A percentile compares a stretch with the other conserved stretches of the same genome.
Evolutionary conservation across 2,329 filamentous ascomycete species (phyloP).

Genomic region (Penicillium crustosum): DNA sequence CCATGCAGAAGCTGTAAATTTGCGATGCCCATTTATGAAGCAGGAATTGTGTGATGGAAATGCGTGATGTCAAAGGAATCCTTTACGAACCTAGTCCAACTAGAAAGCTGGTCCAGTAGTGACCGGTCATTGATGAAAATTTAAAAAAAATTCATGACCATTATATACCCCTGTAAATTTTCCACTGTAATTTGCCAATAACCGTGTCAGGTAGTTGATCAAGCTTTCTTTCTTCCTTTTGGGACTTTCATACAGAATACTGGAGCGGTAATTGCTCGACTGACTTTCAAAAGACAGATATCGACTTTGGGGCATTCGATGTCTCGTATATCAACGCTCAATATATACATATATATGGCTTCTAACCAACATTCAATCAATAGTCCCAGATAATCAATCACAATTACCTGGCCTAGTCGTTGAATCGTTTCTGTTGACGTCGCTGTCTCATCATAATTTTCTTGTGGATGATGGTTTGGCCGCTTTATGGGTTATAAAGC

Average conservation of each 20-base stretch:
- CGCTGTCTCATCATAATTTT: background rate
- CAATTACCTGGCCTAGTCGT: background rate
- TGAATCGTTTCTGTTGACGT: background rate
- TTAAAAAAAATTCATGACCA: constrained; percentile 30
- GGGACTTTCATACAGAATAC: too few relatives aligned
- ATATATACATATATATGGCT: too few relatives aligned
- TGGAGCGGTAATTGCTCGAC: background rate
- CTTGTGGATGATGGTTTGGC: background rate
- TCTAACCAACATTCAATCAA: background rate
- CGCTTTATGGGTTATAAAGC: too few relatives aligned
- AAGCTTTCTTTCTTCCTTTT: background rate
- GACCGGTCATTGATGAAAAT: constrained; percentile 36
- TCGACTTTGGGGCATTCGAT: background rate
- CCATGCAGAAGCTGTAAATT: constrained; percentile 87
- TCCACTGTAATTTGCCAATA: background rate
- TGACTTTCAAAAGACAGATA: background rate
- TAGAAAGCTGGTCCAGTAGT: constrained; percentile 24
- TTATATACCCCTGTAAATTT: background rate
- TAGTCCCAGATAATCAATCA: background rate
- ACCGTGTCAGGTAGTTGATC: background rate
- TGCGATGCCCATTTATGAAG: constrained; percentile 35
- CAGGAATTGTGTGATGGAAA: constrained; percentile 37
- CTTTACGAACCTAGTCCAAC: constrained; percentile 38
- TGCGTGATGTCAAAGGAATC: constrained; percentile 38
- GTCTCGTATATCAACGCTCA: background rate